Evolutionary conservation across 352 stramenopile genomes (phyloP).

Genomic region (Phytopythium aichiense): DNA sequence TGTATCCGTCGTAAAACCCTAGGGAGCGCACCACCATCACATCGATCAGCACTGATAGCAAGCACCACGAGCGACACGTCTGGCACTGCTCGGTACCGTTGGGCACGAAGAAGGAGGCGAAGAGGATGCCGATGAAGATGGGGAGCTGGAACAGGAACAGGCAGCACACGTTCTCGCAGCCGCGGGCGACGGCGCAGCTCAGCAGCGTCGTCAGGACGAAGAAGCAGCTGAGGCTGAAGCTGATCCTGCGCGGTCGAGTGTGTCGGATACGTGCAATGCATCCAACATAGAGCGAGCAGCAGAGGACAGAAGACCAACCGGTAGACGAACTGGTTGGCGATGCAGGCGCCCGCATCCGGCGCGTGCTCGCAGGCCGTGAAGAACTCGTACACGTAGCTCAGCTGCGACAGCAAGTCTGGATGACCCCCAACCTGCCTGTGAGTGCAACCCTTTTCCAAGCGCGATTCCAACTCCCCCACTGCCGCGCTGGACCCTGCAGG

Average conservation of each 20-base stretch:
- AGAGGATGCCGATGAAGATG: slow-evolving; percentile 43
- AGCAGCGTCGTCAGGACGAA: slow-evolving; percentile 51
- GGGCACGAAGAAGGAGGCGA: slow-evolving; percentile 61
- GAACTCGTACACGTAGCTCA: slow-evolving; percentile 31
- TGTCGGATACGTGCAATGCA: background rate
- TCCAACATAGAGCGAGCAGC: background rate
- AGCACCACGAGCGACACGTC: too few species aligned
- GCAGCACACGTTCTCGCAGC: slow-evolving; percentile 60
- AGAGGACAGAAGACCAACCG: slow-evolving; percentile 12
- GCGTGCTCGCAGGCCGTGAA: slow-evolving; percentile 45
- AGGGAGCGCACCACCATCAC: background rate
- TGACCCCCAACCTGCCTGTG: background rate
- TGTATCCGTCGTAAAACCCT: slow-evolving; percentile 72
- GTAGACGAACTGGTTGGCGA: slow-evolving; percentile 77
- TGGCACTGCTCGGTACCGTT: slow-evolving; percentile 27
- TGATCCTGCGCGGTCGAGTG: slow-evolving; percentile 30
- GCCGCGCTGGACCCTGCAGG: background rate
- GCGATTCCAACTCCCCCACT: background rate
- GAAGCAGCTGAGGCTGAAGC: slow-evolving; percentile 67
- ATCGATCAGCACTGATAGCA: background rate
- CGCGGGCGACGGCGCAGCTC: slow-evolving; percentile 42
- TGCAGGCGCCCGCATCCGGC: slow-evolving; percentile 33
- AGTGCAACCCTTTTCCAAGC: background rate
- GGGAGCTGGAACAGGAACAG: slow-evolving; percentile 62
- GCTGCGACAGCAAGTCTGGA: slow-evolving; percentile 27